Base-by-base conservation (phyloP, 2,329 filamentous ascomycete species). In the Sphaerulina musiva region DNA sequence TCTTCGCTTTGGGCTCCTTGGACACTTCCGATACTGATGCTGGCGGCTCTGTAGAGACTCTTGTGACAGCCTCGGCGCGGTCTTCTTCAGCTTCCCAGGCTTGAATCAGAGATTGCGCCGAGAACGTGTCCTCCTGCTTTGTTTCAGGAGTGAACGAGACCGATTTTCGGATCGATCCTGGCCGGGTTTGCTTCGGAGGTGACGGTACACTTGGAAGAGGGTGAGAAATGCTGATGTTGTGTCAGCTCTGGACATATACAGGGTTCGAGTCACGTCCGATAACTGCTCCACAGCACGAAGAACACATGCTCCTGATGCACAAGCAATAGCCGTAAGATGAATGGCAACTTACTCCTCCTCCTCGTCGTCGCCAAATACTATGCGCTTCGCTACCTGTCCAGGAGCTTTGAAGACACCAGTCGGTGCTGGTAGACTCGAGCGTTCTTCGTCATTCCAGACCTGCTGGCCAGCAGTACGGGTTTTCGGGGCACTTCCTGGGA, bases 71-170 rank as follows among this genome's bases (percentile, higher is more conserved):
- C 46, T 52, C 41, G 31, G 39, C 14, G 5, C 45, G 41, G 6
- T 51, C 38, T 46, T 57, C 46, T 10, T 50, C 57, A 36, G 65
- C 61, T 4, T 59, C 71, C 78, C 78, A 81, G 53, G 74, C 70
- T 57, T 76, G 75, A 69, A 78, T 80, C 38, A 79, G 68, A 46
- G 75, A 71, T 54, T 77, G 75, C 46, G 74, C 75, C 52, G 75
- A 80, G 56, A 77, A 75, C 17, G 78, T 80, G 66, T 85, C 81
- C 44, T 76, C 69, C 6, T 68, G 71, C 65, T 86, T 85, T 2
- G 81, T 83, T 48, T 84, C 82, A 6, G 79, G 74, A 1, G 82
- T 80, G 65, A 87, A 86, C 1, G 81, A 79, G 7, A 87, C 83
- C 3, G 80, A 82, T 66, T 85, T 85, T 20, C 65, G 61, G 7